Percentiles rank a stretch among this genome's conserved stretches.
Evolutionary conservation across 306 rosid genomes (phyloP).

Genomic region (Cicer judaicum): DNA sequence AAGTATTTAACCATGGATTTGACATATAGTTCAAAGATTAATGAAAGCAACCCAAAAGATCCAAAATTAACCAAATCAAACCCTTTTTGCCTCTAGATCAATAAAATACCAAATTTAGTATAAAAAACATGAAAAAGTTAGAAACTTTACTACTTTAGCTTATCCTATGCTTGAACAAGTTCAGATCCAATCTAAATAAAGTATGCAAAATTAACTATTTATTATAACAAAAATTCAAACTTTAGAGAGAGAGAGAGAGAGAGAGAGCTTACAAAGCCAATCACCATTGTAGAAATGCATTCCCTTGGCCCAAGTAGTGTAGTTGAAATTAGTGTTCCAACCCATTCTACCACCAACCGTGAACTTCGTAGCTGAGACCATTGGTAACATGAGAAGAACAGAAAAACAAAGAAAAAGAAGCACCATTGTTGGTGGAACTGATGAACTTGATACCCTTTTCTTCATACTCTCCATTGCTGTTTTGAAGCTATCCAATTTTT

Average conservation of each 20-base stretch:
- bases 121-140: constrained; percentile 21
- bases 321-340: constrained; percentile 76
- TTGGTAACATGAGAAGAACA: constrained; percentile 54
- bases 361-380: constrained; percentile 63
- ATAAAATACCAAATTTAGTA: constrained; percentile 11
- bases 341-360: constrained; percentile 71
- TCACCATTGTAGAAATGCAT: constrained; percentile 88
- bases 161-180: constrained; percentile 18
- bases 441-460: constrained; percentile 32
- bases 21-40: neutral
- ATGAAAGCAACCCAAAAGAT: constrained; percentile 9
- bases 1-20: neutral
- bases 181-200: constrained; percentile 55
- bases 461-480: constrained; percentile 54
- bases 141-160: constrained; percentile 42
- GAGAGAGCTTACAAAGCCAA: constrained; percentile 76
- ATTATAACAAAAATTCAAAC: constrained; percentile 1
- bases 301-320: constrained; percentile 74
- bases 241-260: neutral
- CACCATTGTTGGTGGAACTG: constrained; percentile 43
- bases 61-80: constrained; percentile 19
- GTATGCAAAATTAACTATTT: neutral
- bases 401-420: constrained; percentile 45
- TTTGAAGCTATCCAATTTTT: constrained; percentile 23
- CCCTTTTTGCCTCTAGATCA: neutral